Base-by-base conservation (phyloP, 805 yeast species). In the Priceomyces melissophilus region DNA sequence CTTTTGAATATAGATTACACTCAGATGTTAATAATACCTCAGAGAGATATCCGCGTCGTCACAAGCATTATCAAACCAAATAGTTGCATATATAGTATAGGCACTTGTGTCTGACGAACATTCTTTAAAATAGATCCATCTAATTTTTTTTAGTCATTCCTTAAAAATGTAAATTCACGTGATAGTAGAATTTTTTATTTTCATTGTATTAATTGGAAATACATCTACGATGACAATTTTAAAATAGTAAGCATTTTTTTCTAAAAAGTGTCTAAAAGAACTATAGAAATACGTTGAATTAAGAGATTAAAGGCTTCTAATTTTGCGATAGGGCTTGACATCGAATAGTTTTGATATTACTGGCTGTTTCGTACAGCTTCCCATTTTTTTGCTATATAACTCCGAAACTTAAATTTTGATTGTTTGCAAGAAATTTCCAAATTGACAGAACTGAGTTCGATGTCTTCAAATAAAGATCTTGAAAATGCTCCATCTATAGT, bases 1-100 rank as follows among this genome's bases (percentile, higher is more conserved):
- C 66, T 10, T 69, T 70, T 41, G 76, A 72, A 47, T 75, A 75
- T 50, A 61, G 75, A 43, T 60, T 73, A 34, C 78, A 75, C 50
- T 56, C 69, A 14, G 78, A 72, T 42, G 57, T 51, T 43, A 48
- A 42, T 40, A 45, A 32, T 23, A 55, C 41, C 13, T 32, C 35
- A 11, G 44, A 41, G 11, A 38, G 30, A 26, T 33, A 41, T 17
- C 16, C 26, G 10, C 44, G 44, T 34, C 44, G 44, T 25, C 39
- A 37, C 20, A 41, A 33, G 26, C 27, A 17, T 20, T 17, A 10
- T 10, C 26, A 15, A 20, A 20, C 25, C 25, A 20, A 20, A 20
- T 20, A 20, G 8, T n/a, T 5, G 25, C 25, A 20, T 20, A 20
- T 20, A 20, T 20, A 20, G 25, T 8, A 20, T 20, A 8, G 25